Base-by-base conservation (phyloP, 2,329 filamentous ascomycete species). In the Neobulgaria alba region DNA sequence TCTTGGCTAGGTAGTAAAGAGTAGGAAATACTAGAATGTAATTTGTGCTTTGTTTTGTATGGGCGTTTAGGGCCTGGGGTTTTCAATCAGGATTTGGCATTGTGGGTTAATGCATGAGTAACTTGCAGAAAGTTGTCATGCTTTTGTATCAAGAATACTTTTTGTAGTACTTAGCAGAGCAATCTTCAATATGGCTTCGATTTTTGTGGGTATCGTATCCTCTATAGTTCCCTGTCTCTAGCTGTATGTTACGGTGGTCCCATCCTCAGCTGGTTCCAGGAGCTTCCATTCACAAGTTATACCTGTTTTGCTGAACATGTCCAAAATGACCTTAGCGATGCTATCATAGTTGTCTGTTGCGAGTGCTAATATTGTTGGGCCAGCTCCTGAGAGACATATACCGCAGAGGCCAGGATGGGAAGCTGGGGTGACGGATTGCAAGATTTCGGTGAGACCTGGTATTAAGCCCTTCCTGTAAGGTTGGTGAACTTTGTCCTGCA, bases 401-500 rank as follows among this genome's bases (percentile, higher is more conserved):
- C 92, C 92, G 39, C 95, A 73, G 39, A 98, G 77, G 4, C 92
- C 92, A 2, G 85, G 80, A 60, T 95, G 87, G 4, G 83, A 83
- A 57, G 77, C 75, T 19, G 90, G 92, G 9, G 85, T 95, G 69
- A 96, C 89, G 45, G 83, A 90, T 61, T 87, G 78, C 38, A 98
- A 78, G 39, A 98, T 90, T 60, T 95, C 84, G 12, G 85, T 83
- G 42, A 98, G 73, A 1, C 90, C 92, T 1, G 92, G 92, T 53
- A 98, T 94, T 47, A 98, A 75, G 2, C 76, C 82, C 65, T 92
- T 82, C 39, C 92, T 82, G 68, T 98, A 96, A 32, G 88, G 92
- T 65, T 98, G 92, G 67, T 98, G 92, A 46, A 98, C 79, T 66
- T 89, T 94, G 69, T 98, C 92, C 67, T 96, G 92, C 92, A 98